Conservation (phyloP, 2,329 filamentous ascomycete species). For the Aspergillus proliferans region DNA sequence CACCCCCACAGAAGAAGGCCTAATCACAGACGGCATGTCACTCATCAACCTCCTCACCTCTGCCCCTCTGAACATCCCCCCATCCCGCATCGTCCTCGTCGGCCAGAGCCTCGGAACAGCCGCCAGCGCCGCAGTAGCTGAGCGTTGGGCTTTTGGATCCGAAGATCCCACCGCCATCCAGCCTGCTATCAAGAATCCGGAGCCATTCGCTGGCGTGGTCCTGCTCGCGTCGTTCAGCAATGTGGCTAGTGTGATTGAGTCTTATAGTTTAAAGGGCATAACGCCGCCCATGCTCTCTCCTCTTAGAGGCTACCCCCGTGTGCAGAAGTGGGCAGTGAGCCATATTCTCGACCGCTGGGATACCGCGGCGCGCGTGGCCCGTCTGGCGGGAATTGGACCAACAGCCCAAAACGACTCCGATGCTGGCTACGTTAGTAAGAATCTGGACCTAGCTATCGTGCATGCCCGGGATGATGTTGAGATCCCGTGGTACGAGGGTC, state of each 20-base stretch:
- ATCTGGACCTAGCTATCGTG: conserved; percentile 62
- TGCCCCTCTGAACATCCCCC: conserved; percentile 57
- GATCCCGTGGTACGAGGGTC: conserved; percentile 60
- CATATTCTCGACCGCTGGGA: conserved; percentile 77
- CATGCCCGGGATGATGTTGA: conserved; percentile 77
- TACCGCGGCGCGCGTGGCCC: conserved; percentile 58
- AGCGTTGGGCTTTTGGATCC: conserved; percentile 56
- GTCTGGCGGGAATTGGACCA: conserved; percentile 28
- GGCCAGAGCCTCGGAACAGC: conserved; percentile 88
- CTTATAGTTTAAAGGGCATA: conserved; percentile 71
- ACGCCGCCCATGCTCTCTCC: conserved; percentile 71
- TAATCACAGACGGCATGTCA: conserved; percentile 72
- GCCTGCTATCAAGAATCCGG: conserved; percentile 37
- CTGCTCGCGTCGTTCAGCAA: conserved; percentile 75
- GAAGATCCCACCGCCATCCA: conserved; percentile 27
- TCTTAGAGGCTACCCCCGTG: conserved; percentile 58
- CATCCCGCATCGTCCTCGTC: conserved; percentile 69
- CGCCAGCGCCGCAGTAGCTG: conserved; percentile 66
- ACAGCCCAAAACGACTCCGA: conserved; percentile 41
- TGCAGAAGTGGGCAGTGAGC: conserved; percentile 56
- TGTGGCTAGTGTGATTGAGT: conserved; percentile 64
- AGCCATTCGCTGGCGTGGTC: conserved; percentile 72
- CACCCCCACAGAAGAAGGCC: conserved; percentile 69
- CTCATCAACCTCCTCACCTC: conserved; percentile 59
- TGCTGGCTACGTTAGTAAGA: conserved; percentile 46